Conservation (phyloP, 1,284 basidiomycete genomes). For the Naganishia sp. region DNA sequence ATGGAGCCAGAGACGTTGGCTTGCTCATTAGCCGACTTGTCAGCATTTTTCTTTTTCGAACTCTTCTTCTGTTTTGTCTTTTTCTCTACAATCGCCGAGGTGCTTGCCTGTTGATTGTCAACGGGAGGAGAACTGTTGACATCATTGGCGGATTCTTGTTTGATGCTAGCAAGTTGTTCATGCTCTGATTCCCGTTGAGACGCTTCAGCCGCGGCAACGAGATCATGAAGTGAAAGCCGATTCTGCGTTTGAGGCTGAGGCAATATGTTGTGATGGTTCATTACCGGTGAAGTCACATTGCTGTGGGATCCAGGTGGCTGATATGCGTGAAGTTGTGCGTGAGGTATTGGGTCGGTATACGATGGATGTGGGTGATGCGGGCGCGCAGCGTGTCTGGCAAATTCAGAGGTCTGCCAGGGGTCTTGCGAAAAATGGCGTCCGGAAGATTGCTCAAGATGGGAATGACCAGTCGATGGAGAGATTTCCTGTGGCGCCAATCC, state of each 20-base stretch:
- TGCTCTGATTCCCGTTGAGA: constrained; percentile 2
- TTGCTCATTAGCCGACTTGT: background rate
- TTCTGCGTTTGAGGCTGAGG: constrained; percentile 9
- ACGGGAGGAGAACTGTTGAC: background rate
- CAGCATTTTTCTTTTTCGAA: constrained; percentile 3
- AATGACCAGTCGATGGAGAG: background rate
- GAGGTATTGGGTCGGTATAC: constrained; percentile 23
- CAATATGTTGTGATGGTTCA: constrained; percentile 1
- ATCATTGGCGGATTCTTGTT: background rate
- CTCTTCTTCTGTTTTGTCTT: constrained; percentile 11
- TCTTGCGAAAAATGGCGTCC: background rate
- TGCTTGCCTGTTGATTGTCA: background rate
- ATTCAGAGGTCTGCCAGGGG: background rate
- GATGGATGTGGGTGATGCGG: constrained; percentile 11
- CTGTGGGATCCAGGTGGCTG: constrained; percentile 15
- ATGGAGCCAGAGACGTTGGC: background rate
- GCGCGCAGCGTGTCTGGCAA: background rate
- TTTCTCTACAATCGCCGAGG: background rate
- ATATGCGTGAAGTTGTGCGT: constrained; percentile 3
- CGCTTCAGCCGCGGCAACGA: constrained; percentile 15
- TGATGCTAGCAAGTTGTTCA: background rate
- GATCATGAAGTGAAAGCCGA: constrained; percentile 16
- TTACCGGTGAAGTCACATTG: constrained; percentile 12
- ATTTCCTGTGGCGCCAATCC: background rate
- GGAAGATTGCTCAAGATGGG: constrained; percentile 1